Conservation (phyloP, 2,329 filamentous ascomycete genomes). For the Simplicillium sp. region DNA sequence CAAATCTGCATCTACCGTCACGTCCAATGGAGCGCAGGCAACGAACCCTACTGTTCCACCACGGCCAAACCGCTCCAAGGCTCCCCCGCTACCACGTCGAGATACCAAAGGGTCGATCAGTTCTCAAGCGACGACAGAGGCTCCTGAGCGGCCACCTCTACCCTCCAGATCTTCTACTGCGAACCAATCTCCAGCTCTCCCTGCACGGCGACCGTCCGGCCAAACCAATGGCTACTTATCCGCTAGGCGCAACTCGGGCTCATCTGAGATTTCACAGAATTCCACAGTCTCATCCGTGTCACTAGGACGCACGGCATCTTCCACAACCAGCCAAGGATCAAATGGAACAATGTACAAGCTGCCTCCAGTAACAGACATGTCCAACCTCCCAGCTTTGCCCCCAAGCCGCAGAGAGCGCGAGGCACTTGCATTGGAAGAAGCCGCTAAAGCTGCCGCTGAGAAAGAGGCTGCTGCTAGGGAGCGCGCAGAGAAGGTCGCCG, state of each 20-base stretch:
- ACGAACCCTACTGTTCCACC: slow-evolving; percentile 28
- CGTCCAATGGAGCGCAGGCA: slow-evolving; percentile 10
- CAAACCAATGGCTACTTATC: slow-evolving; percentile 25
- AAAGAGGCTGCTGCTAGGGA: background rate
- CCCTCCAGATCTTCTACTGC: slow-evolving; percentile 20
- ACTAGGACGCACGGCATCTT: slow-evolving; percentile 32
- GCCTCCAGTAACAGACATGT: slow-evolving; percentile 45
- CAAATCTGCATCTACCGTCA: slow-evolving; percentile 14
- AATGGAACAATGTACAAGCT: slow-evolving; percentile 37
- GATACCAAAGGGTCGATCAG: slow-evolving; percentile 12
- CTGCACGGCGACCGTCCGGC: slow-evolving; percentile 37
- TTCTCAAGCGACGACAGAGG: slow-evolving; percentile 11
- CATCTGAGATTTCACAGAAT: slow-evolving; percentile 45
- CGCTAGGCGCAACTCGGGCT: slow-evolving; percentile 43
- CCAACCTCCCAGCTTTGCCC: slow-evolving; percentile 48
- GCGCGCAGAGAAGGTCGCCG: background rate
- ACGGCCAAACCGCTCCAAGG: slow-evolving; percentile 19
- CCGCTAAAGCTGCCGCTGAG: slow-evolving; percentile 16
- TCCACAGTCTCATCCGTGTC: slow-evolving; percentile 46
- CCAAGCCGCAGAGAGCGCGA: slow-evolving; percentile 46
- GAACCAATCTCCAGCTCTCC: slow-evolving; percentile 35
- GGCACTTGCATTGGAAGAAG: slow-evolving; percentile 27
- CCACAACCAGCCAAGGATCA: slow-evolving; percentile 38
- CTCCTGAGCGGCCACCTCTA: slow-evolving; percentile 22
- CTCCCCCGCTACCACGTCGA: slow-evolving; percentile 25